Evolutionary conservation across 1,284 basidiomycete species (phyloP).

Genomic region (Leccinum griseonigrum): DNA sequence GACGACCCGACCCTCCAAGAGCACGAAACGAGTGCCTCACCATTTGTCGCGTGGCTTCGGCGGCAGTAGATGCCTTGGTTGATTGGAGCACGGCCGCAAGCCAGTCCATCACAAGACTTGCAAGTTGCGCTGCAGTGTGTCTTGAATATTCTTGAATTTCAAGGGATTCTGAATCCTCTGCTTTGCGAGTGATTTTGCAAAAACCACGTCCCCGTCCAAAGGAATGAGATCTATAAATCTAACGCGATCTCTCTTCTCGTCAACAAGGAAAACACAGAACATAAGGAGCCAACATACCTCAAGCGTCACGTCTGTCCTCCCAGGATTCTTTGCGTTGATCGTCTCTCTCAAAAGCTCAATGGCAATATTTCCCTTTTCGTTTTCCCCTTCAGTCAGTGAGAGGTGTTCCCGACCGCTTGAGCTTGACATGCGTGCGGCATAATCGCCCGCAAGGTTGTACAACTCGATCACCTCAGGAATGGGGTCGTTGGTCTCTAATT

Average conservation of each 20-base stretch:
- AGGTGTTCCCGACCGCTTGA: constrained; percentile 85
- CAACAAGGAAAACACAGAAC: background rate
- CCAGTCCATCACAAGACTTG: constrained; percentile 94
- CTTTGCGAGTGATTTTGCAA: constrained; percentile 75
- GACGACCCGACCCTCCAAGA: background rate
- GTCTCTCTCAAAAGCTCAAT: constrained; percentile 79
- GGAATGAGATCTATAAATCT: constrained; percentile 91
- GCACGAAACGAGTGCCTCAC: constrained; percentile 42
- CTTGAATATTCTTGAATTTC: constrained; percentile 78
- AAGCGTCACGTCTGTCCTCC: constrained; percentile 75
- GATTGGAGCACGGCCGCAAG: constrained; percentile 79
- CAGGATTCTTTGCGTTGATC: constrained; percentile 71
- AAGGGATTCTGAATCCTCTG: constrained; percentile 55
- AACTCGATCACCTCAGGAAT: constrained; percentile 92
- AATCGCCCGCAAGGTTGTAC: constrained; percentile 94
- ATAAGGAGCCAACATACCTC: constrained; percentile 52
- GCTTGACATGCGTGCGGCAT: constrained; percentile 87
- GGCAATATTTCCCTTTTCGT: constrained; percentile 72
- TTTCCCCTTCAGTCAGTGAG: constrained; percentile 59
- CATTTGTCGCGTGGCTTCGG: constrained; percentile 74
- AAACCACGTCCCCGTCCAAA: constrained; percentile 73
- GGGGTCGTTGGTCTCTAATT: constrained; percentile 75
- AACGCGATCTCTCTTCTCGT: background rate
- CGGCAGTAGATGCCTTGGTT: constrained; percentile 58
- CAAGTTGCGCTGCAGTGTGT: constrained; percentile 87